Percentiles rank a stretch among this genome's conserved stretches.
Conservation (phyloP, 345 rosid genomes). For the Melaleuca alternifolia region DNA sequence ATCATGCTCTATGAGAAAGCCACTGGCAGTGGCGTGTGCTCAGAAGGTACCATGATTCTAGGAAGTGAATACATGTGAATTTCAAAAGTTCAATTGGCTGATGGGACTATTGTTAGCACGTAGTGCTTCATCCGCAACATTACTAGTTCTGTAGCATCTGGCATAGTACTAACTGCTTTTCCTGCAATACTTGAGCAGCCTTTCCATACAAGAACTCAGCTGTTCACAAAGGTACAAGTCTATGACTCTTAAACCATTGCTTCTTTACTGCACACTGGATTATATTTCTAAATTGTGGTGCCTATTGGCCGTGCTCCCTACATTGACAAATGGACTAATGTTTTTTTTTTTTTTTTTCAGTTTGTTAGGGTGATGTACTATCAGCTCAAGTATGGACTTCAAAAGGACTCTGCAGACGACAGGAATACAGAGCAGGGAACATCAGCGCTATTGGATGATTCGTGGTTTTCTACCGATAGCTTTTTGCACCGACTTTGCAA, state of each 20-base stretch:
- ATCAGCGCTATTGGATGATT: constrained; percentile 60
- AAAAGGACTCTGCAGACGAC: constrained; percentile 33
- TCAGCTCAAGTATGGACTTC: constrained; percentile 84
- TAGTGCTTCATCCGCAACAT: neutral
- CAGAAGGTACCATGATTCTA: neutral
- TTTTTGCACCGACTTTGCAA: constrained; percentile 70
- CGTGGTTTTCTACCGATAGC: constrained; percentile 78
- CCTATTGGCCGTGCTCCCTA: neutral
- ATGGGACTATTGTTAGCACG: neutral
- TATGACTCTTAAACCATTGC: neutral
- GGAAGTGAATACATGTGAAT: neutral
- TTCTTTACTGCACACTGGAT: neutral
- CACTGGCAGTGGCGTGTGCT: neutral
- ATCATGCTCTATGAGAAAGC: neutral
- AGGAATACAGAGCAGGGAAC: constrained; percentile 32
- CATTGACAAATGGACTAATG: neutral
- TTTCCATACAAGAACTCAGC: constrained; percentile 67
- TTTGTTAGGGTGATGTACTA: constrained; percentile 71
- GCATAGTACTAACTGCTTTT: neutral
- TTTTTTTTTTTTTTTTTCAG: constrained; percentile 22
- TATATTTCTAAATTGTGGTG: neutral
- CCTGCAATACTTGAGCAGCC: constrained; percentile 40
- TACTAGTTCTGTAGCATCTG: neutral
- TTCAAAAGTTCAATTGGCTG: neutral
- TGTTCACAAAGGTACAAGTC: constrained; percentile 59